phyloP scores from a whole-genome alignment of 2,329 filamentous ascomycete genomes.

The Sporothrix luriei region DNA sequence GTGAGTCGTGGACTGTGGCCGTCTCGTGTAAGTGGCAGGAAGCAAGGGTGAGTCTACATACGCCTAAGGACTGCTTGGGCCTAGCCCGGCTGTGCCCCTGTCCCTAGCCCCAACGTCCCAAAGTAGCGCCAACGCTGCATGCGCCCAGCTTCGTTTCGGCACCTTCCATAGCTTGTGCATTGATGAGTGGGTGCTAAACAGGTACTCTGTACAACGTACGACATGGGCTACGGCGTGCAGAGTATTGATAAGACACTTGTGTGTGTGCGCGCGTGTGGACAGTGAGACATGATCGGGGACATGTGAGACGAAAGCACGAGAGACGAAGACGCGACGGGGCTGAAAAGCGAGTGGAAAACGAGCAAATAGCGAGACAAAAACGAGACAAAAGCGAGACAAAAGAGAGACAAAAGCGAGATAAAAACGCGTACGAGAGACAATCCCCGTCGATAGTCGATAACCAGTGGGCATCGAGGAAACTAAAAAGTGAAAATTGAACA shows the following conservation, averaged over 20 bases:
- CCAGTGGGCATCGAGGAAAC: too few relatives aligned
- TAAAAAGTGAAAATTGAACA: too few relatives aligned
- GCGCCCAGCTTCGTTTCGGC: slow-evolving; percentile 7
- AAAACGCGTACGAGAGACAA: background rate
- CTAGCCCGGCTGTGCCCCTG: background rate
- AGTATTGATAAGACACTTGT: background rate
- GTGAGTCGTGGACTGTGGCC: background rate
- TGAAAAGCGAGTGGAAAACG: background rate
- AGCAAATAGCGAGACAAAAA: background rate
- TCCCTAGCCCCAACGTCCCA: background rate
- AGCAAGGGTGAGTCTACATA: background rate
- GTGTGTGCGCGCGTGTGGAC: background rate
- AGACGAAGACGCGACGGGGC: background rate
- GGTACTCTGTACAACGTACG: background rate
- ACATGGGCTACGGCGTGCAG: too few relatives aligned
- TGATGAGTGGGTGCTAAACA: too few relatives aligned
- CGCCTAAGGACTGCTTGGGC: background rate
- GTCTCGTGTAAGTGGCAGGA: background rate
- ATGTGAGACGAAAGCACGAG: background rate
- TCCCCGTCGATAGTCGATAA: too few relatives aligned
- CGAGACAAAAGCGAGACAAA: background rate
- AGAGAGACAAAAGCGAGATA: too few relatives aligned
- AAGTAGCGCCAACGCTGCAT: background rate
- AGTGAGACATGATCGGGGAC: background rate
- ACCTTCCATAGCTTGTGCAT: background rate